Evolutionary conservation across 2,329 filamentous ascomycete genomes (phyloP).

Genomic region (Microcyclospora pomicola): DNA sequence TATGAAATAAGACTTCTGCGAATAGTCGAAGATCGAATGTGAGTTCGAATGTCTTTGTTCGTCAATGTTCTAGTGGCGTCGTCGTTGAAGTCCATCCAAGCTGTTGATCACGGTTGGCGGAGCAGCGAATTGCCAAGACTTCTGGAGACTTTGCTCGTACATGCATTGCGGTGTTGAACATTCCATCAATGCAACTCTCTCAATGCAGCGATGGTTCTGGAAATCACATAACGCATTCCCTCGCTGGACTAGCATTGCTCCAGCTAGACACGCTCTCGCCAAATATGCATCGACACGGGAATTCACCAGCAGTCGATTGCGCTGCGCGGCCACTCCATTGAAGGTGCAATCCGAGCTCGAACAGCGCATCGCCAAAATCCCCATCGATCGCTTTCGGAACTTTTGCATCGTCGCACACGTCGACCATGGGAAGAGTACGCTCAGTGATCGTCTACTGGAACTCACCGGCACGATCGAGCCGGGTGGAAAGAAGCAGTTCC

Average conservation of each 20-base stretch:
- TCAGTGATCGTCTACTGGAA: constrained; percentile 84
- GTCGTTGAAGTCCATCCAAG: too few relatives aligned
- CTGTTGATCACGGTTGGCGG: too few relatives aligned
- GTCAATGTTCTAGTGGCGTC: too few relatives aligned
- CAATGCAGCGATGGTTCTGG: constrained; percentile 37
- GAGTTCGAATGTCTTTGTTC: too few relatives aligned
- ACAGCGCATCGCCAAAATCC: constrained; percentile 56
- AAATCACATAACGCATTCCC: constrained; percentile 8
- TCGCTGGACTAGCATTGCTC: background rate
- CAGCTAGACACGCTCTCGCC: background rate
- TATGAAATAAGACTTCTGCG: background rate
- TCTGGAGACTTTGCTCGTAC: background rate
- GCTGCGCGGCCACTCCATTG: constrained; percentile 23
- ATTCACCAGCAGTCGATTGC: constrained; percentile 12
- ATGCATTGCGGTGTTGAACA: background rate
- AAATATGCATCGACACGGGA: constrained; percentile 12
- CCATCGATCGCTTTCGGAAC: constrained; percentile 71
- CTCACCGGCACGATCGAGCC: constrained; percentile 83
- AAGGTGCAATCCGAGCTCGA: constrained; percentile 41
- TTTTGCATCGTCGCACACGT: constrained; percentile 99
- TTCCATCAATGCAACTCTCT: constrained; percentile 4
- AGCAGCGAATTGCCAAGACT: too few relatives aligned
- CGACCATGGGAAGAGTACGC: constrained; percentile 95
- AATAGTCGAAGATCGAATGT: too few relatives aligned
- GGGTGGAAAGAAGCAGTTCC: constrained; percentile 81